Evolutionary conservation across 2,329 filamentous ascomycete species (phyloP), one percentile per base, ranked within the genome.

Genomic region (Pseudogymnoascus sp.): DNA sequence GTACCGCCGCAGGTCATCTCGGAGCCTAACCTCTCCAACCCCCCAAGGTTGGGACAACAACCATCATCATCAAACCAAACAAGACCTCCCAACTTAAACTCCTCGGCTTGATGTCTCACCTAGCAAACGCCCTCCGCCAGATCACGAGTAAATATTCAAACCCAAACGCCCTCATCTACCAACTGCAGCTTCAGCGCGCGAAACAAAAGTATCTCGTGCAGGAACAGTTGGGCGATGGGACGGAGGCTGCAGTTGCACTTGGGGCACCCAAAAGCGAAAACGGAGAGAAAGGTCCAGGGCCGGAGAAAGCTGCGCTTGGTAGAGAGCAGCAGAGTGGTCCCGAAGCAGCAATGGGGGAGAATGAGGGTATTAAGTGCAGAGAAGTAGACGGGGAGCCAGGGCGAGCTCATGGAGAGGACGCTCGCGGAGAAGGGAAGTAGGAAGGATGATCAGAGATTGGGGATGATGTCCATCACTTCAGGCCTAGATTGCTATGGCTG

Each of bases 101-200:
- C n/a, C 5, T 16, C 28, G 7, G 11, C 50, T 66, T 14, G 28
- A 67, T 67, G 66, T 65, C 65, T n/a, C 62, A 64, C 26, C 37
- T 68, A 35, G 37, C 64, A 24, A 59, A 37, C 40, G 14, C 62
- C 24, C 64, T 68, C 61, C 65, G 64, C 16, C 65, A 67, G 38
- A 41, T 67, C 19, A 61, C 64, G n/a, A 67, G 65, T 41, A 67
- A 66, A 62, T 61, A 65, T 24, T 50, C 60, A 14, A 64, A 68
- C 40, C 65, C 65, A 40, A 68, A 68, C 38, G n/a, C 53, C 8
- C 61, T 68, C 12, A 11, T 68, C 11, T 63, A 68, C 50, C 38
- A 65, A 14, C 22, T 65, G 8, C 66, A 68, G 38, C 65, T 68
- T n/a, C 61, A 64, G 60, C 61, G 64, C 26, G 63, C 65, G 8